Evolutionary conservation across 1,284 basidiomycete genomes (phyloP).

Genomic region (Testicularia cyperi): DNA sequence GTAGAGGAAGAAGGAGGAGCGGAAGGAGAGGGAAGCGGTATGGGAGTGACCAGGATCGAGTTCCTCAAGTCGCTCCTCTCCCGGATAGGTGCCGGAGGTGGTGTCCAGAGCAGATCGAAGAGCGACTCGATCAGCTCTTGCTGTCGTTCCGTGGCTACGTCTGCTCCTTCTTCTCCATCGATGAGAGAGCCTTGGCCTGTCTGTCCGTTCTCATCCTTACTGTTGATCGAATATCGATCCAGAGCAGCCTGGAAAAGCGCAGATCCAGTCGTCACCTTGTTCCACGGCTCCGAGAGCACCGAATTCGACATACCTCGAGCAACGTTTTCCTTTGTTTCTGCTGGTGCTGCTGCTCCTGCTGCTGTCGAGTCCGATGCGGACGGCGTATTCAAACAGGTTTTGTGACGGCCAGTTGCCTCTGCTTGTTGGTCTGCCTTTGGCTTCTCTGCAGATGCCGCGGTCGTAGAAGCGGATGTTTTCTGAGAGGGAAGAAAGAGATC

Average conservation of each 20-base stretch:
- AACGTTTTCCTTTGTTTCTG: too few relatives aligned
- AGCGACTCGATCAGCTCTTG: slow-evolving; percentile 12
- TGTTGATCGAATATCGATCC: neutral
- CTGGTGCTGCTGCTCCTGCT: too few relatives aligned
- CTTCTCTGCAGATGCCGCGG: neutral
- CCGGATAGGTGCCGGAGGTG: slow-evolving; percentile 3
- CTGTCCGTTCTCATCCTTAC: too few relatives aligned
- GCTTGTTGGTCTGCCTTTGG: too few relatives aligned
- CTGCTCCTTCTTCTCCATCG: neutral
- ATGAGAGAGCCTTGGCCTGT: too few relatives aligned
- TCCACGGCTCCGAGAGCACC: slow-evolving; percentile 20
- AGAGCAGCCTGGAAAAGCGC: slow-evolving; percentile 2
- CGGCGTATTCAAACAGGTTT: too few relatives aligned
- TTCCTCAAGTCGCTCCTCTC: slow-evolving; percentile 14
- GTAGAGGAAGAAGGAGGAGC: too few relatives aligned
- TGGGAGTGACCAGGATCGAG: slow-evolving; percentile 31
- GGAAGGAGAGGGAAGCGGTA: slow-evolving; percentile 2
- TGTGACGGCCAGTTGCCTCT: too few relatives aligned
- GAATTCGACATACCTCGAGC: slow-evolving; percentile 39
- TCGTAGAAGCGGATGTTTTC: neutral
- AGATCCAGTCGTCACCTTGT: slow-evolving; percentile 17
- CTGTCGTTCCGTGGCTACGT: slow-evolving; percentile 1
- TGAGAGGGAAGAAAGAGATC: slow-evolving; percentile 2
- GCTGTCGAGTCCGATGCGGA: too few relatives aligned
- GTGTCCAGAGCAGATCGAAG: slow-evolving; percentile 25